Evolutionary conservation across 2,329 filamentous ascomycete genomes (phyloP).

Genomic region (Pseudopyrenochaeta lycopersici): DNA sequence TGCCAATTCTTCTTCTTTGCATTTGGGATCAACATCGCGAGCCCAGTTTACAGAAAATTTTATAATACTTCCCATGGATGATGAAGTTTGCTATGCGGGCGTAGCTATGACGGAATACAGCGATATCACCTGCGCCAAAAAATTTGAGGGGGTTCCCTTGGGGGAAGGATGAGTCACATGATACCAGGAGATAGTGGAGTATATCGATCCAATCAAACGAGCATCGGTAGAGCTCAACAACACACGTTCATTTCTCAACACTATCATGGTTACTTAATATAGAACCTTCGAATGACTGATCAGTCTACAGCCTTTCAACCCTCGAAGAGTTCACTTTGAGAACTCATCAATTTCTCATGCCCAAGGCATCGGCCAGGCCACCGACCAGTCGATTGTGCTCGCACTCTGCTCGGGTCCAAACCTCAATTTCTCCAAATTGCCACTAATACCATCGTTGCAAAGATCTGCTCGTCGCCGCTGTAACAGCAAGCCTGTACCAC

Average conservation of each 20-base stretch:
- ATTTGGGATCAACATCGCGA: neutral
- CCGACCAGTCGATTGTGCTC: neutral
- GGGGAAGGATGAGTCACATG: neutral
- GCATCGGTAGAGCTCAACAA: neutral
- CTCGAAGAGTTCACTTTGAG: constrained; percentile 2
- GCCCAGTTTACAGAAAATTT: neutral
- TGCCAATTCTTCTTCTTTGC: neutral
- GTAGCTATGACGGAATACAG: neutral
- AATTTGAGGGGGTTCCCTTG: neutral
- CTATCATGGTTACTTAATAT: neutral
- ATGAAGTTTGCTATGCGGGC: neutral
- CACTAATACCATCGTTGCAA: neutral
- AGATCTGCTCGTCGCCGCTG: neutral
- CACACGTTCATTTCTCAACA: neutral
- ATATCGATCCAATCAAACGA: neutral
- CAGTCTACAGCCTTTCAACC: too few relatives aligned
- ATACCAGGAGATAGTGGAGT: neutral
- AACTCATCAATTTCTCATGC: too few relatives aligned
- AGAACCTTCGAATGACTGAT: neutral
- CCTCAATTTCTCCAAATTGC: neutral
- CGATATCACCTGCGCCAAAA: neutral
- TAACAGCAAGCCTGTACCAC: neutral
- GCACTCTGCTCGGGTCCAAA: neutral
- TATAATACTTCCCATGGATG: neutral
- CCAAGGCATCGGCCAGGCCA: neutral